Base-by-base conservation (phyloP, 805 yeast species). In the Kazachstania bromeliacearum region DNA sequence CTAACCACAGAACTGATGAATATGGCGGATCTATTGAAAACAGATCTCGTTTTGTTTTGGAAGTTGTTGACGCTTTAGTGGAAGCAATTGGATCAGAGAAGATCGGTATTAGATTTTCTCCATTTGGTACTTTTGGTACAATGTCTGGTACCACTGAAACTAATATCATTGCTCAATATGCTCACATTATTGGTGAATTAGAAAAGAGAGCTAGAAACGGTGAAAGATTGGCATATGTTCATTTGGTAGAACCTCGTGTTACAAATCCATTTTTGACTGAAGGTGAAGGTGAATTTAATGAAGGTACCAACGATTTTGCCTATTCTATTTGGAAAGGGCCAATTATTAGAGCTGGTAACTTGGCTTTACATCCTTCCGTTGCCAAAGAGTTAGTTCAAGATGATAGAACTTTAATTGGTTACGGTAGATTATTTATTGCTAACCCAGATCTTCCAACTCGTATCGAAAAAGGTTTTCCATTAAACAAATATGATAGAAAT, bases 1-100 rank as follows among this genome's bases (percentile, higher is more conserved):
- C 66, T 31, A 67, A 67, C 48, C 53, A 69, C 25, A 51, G 67
- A 55, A 64, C 65, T 3, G 79, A 73, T 50, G 61, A 68, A 44
- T 73, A 72, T 43, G 79, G 77, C 38, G 77, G 76, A 4, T 55
- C 65, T 4, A 62, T 70, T 44, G 73, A 67, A 45, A 65, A 72
- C 43, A 62, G 73, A 47, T 61, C 67, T 5, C 55, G 70, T 36
- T 60, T 68, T 31, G 42, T 59, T n/a, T 44, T 66, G 34, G 75
- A 71, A 43, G 60, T 74, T 10, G 58, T 75, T 14, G 78, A 73
- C 43, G 67, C 68, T 2, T 45, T 73, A 22, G 55, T 59, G 22
- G 68, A 56, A 4, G 73, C 68, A 1, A 52, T 76, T 40, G 84
- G 84, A 28, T 63, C 71, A n/a, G 63, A 63, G 3, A 64, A 55